Percentiles rank a stretch among this genome's conserved stretches.
Conservation (phyloP, 2,329 filamentous ascomycete species). For the Calonectria naviculata region DNA sequence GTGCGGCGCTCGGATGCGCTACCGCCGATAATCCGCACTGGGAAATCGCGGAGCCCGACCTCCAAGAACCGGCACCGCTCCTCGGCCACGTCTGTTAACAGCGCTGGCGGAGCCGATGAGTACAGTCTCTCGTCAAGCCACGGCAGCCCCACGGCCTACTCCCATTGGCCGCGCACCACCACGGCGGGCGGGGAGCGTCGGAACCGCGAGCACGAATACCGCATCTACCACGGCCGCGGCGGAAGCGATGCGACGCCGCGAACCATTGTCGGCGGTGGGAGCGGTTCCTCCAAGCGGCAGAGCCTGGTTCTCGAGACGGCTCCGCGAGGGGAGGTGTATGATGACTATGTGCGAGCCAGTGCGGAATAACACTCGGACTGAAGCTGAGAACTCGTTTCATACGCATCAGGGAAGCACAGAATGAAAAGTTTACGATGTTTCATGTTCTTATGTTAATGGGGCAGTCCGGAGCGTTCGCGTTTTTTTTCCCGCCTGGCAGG, state of each 20-base stretch:
- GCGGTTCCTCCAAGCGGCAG: constrained; percentile 28
- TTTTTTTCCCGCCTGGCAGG: neutral
- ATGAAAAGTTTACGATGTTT: constrained; percentile 5
- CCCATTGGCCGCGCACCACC: constrained; percentile 16
- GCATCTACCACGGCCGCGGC: constrained; percentile 40
- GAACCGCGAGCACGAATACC: constrained; percentile 41
- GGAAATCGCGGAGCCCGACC: constrained; percentile 32
- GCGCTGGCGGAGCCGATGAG: constrained; percentile 19
- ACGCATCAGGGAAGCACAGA: constrained; percentile 19
- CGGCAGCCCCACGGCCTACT: constrained; percentile 7
- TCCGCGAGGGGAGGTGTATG: constrained; percentile 29
- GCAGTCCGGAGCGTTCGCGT: neutral
- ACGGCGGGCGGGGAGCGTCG: constrained; percentile 18
- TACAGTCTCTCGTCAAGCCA: constrained; percentile 27
- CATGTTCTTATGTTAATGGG: neutral
- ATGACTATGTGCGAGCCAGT: constrained; percentile 34
- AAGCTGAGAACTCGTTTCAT: constrained; percentile 33
- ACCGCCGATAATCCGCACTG: constrained; percentile 18
- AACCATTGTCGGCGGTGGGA: constrained; percentile 20
- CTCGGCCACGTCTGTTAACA: constrained; percentile 27
- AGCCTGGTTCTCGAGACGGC: constrained; percentile 29
- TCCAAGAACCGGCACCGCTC: constrained; percentile 33
- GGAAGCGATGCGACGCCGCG: constrained; percentile 30
- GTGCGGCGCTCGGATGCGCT: constrained; percentile 26
- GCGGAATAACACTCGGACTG: constrained; percentile 18